Base-by-base conservation (phyloP, 306 rosid genomes). In the Malus orientalis region DNA sequence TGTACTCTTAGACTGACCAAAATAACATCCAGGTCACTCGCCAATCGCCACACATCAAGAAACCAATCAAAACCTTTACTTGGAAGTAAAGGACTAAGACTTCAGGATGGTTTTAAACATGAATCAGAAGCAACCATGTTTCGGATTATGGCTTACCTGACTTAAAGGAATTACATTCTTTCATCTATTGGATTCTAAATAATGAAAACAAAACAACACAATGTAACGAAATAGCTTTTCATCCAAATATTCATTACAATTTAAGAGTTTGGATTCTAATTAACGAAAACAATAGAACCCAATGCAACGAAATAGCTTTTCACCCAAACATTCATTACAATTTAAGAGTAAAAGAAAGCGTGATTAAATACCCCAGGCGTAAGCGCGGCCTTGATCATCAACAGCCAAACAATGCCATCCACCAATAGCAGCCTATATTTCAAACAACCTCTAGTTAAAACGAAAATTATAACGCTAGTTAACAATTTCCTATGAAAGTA, bases 341-440 rank as follows among this genome's bases (percentile, higher is more conserved):
- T 65, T 70, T 79, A 40, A 19, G 3, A 27, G 14, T 65, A 12
- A 45, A 59, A 33, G 61, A 65, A 13, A 67, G 38, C 29, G 18
- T 58, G 55, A 30, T 49, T 6, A 73, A 61, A 40, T 88, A 96
- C 98, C 98, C 99, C 99, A 96, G 30, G 99, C 98, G 53, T 91
- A 96, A 64, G 99, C 97, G 67, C 90, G 85, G 75, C 99, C 99
- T 78, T 93, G 96, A 85, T 92, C 98, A 81, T 96, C 98, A 66
- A 96, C 99, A 82, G 98, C 99, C 93, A 96, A 85, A 83, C 99
- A 96, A 76, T 96, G 99, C 99, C 98, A 93, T 16, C 99, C 99
- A 64, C 97, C 99, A 84, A 96, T 96, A 51, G 99, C 99, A 29
- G 98, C 99, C 98, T 92, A 78, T 27, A 80, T 18, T 15, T 36